A percentile compares a stretch with the other conserved stretches of the same genome.
These are phyloP conservation scores for Biscogniauxia sp. DNA, from an alignment of 2,329 filamentous ascomycete genomes.

Conservation along the genomic window DNA sequence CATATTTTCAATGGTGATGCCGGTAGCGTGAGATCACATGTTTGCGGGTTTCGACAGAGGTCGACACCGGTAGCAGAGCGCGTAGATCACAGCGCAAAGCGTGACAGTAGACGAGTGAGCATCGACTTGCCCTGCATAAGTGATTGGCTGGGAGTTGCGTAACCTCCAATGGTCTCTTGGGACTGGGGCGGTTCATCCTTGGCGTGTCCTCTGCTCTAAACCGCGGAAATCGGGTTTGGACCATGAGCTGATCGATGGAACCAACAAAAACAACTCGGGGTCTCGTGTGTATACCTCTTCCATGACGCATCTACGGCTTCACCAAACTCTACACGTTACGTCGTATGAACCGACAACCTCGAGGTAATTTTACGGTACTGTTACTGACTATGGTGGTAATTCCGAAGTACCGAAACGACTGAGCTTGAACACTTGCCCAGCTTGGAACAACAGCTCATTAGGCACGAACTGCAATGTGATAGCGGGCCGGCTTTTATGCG, in stretches of 20 bases:
- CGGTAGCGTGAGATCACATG: neutral
- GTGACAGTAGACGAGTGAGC: constrained; percentile 8
- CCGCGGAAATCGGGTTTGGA: constrained; percentile 6
- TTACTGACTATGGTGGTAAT: constrained; percentile 17
- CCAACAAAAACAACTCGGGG: constrained; percentile 19
- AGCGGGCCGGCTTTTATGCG: constrained; percentile 32
- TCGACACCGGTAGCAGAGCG: neutral
- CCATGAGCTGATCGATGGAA: neutral
- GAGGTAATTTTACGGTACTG: neutral
- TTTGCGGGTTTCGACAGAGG: neutral
- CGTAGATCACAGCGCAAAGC: constrained; percentile 10
- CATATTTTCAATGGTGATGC: neutral
- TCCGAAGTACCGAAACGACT: constrained; percentile 21
- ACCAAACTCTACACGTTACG: constrained; percentile 1
- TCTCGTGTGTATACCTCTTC: constrained; percentile 4
- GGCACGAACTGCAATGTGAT: constrained; percentile 32
- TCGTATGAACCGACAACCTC: constrained; percentile 11
- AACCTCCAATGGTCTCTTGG: constrained; percentile 10
- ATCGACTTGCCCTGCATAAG: constrained; percentile 23
- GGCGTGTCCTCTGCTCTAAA: constrained; percentile 19
- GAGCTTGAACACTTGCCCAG: constrained; percentile 19
- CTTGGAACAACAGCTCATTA: constrained; percentile 24
- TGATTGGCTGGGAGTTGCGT: constrained; percentile 26
- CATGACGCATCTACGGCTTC: constrained; percentile 20
- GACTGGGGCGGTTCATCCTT: constrained; percentile 20